These are phyloP conservation scores for Clitocybe nebularis DNA, from an alignment of 1,284 basidiomycete genomes.

Conservation along the genomic window DNA sequence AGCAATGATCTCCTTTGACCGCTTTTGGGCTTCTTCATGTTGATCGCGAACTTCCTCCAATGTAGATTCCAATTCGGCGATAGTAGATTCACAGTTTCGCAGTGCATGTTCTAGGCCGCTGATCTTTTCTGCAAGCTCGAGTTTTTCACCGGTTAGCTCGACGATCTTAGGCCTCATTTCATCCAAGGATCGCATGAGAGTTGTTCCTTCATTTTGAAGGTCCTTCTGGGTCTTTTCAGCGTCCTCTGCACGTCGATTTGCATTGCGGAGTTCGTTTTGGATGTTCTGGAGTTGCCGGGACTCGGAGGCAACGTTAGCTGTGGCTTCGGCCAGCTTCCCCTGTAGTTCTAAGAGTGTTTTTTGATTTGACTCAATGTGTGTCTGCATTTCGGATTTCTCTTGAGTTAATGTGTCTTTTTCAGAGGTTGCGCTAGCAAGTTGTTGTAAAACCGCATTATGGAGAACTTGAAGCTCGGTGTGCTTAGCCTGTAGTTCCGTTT, in stretches of 20 bases:
- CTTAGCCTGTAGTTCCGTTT: slow-evolving; percentile 43
- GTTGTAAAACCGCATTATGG: slow-evolving; percentile 35
- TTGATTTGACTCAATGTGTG: slow-evolving; percentile 42
- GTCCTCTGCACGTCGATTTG: slow-evolving; percentile 65
- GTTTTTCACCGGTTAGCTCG: slow-evolving; percentile 66
- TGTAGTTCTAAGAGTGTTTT: slow-evolving; percentile 47
- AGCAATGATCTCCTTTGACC: slow-evolving; percentile 37
- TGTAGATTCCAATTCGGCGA: slow-evolving; percentile 57
- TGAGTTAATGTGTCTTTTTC: slow-evolving; percentile 45
- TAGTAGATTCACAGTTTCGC: slow-evolving; percentile 50
- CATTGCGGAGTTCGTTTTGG: slow-evolving; percentile 57
- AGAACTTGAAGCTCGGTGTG: slow-evolving; percentile 42
- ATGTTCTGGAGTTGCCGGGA: slow-evolving; percentile 55
- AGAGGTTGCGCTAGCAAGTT: slow-evolving; percentile 38
- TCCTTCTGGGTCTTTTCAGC: slow-evolving; percentile 67
- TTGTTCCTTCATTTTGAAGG: slow-evolving; percentile 68
- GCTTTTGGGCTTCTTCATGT: slow-evolving; percentile 40
- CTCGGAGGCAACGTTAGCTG: slow-evolving; percentile 46
- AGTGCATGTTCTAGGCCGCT: slow-evolving; percentile 52
- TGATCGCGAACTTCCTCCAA: slow-evolving; percentile 51
- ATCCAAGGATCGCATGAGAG: slow-evolving; percentile 70
- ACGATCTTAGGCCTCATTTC: slow-evolving; percentile 84
- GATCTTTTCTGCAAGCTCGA: slow-evolving; percentile 62
- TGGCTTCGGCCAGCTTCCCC: slow-evolving; percentile 52
- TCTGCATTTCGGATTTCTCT: slow-evolving; percentile 45